Conservation (phyloP, 306 rosid genomes). For the Cucurbita moschata region DNA sequence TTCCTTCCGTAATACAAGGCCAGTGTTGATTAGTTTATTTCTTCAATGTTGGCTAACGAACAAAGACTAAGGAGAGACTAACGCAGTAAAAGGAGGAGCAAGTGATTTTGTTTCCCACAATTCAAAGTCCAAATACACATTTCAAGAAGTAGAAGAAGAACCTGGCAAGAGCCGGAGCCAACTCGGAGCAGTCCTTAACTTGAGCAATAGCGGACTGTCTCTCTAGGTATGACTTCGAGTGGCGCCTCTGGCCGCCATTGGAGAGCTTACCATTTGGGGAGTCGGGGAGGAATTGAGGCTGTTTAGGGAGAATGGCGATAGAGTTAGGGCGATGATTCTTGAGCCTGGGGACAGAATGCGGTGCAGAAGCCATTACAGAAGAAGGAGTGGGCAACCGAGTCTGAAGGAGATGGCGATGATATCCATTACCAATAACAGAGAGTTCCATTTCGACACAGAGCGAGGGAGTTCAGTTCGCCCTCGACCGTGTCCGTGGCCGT, state of each 20-base stretch:
- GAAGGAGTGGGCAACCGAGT: neutral
- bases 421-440: neutral
- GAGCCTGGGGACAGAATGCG: conserved; percentile 1
- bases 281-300: neutral
- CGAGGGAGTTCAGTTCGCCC: neutral
- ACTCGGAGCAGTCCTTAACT: conserved; percentile 39
- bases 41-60: neutral
- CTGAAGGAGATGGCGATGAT: neutral
- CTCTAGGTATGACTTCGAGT: conserved; percentile 21
- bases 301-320: conserved; percentile 1
- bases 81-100: neutral
- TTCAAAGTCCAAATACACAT: neutral
- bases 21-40: too few relatives aligned
- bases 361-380: neutral
- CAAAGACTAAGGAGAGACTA: neutral
- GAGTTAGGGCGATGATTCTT: conserved; percentile 12
- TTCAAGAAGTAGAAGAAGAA: neutral
- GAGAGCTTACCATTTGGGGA: neutral
- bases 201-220: conserved; percentile 40
- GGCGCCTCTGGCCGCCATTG: conserved; percentile 12
- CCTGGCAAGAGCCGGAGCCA: conserved; percentile 51
- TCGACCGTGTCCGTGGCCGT: neutral
- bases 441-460: conserved; percentile 3
- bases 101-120: neutral
- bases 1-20: too few relatives aligned